Evolutionary conservation across 768 basidiomycete genomes (phyloP), one percentile per base, ranked within the genome.

Genomic region (Termitomyces sp.): DNA sequence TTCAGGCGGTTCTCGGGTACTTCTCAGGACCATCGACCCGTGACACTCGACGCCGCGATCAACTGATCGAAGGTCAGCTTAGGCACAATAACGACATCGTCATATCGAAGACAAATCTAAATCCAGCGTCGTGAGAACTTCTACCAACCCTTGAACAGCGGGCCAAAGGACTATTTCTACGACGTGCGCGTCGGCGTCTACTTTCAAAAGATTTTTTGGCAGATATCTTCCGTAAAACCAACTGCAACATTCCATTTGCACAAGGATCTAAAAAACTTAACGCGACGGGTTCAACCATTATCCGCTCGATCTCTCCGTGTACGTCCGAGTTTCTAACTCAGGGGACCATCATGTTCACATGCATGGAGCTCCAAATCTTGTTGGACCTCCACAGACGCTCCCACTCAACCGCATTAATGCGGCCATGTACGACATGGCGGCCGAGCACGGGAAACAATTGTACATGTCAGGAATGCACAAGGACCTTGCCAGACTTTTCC

Each of bases 1-100:
- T 66, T 57, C 61, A 62, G 69, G 70, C 71, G 69, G 59, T 17
- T 56, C 62, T 67, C 70, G 68, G 71, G 61, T 66, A 62, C 62
- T 60, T 68, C 65, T 64, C 66, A 69, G 65, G 67, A 53, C 54
- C 55, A 58, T 52, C 55, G 54, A 60, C 69, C 62, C 68, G 68
- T 71, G 70, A 71, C 66, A 65, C 60, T 65, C 68, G 68, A 69
- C 62, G 62, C 62, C 62, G 64, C 62, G 62, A 65, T 63, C 65
- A 34, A 66, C 7, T 58, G 70, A 69, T 71, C 70, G 69, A 68
- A 64, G 66, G 65, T 66, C 62, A 30, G 19, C 54, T 50, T 66
- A 69, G 70, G 68, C 60, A 71, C 70, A 45, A 51, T 46, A 65
- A 59, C 54, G 58, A 61, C 59, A 59, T 64, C 66, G 64, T 68